Percentiles rank a stretch among this genome's conserved stretches.
Conservation (phyloP, 31 red algal genomes). For the Endocladia muricata region DNA sequence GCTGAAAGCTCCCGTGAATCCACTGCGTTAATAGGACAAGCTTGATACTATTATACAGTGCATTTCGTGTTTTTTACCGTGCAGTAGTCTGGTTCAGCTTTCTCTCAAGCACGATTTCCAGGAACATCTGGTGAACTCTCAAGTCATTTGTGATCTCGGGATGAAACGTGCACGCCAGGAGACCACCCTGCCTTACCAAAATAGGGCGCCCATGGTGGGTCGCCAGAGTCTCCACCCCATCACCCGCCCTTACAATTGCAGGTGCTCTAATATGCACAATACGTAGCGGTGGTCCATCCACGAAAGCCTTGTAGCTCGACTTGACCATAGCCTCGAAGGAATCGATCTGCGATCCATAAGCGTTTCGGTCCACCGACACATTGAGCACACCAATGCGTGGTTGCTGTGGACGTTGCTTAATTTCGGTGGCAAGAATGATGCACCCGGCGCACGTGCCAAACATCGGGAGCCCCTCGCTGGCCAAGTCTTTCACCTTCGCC, state of each 20-base stretch:
- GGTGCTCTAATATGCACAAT: constrained; percentile 94
- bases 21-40: too few species aligned
- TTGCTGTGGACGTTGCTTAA: constrained; percentile 41
- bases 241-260: constrained; percentile 29
- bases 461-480: constrained; percentile 55
- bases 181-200: constrained; percentile 59
- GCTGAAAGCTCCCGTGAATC: not conserved
- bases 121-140: constrained; percentile 76
- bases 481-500: constrained; percentile 27
- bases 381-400: constrained; percentile 68
- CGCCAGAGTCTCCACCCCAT: constrained; percentile 59
- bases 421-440: constrained; percentile 75
- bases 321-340: constrained; percentile 76
- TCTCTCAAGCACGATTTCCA: constrained; percentile 49
- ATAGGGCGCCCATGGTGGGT: constrained; percentile 39
- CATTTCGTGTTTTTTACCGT: not conserved
- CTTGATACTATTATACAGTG: not conserved
- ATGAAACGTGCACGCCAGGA: constrained; percentile 90
- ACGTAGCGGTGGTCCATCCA: constrained; percentile 35
- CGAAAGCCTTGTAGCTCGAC: not conserved
- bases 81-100: not conserved
- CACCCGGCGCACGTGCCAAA: constrained; percentile 97
- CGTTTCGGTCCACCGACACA: constrained; percentile 77
- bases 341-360: constrained; percentile 89
- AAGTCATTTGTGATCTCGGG: constrained; percentile 86